Percentiles rank a stretch among this genome's conserved stretches.
Evolutionary conservation across 192 early-diverging fungal genomes (phyloP).

Genomic region (Coemansia sp.): DNA sequence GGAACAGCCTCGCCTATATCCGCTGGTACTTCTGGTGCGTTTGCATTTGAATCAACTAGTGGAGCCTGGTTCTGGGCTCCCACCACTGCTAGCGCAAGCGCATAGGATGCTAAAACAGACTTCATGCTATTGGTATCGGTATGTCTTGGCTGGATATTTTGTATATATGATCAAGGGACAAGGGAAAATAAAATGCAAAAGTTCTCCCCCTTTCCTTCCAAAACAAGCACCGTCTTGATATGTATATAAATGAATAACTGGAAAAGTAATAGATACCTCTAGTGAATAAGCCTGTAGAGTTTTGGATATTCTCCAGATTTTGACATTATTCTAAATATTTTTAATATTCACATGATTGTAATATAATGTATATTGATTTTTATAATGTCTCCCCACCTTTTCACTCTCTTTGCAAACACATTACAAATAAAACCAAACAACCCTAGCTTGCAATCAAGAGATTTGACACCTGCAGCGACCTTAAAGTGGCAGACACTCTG

Average conservation of each 20-base stretch:
- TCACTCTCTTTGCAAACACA: too few species aligned
- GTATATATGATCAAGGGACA: not conserved
- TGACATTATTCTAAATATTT: not conserved
- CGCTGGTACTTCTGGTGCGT: conserved; percentile 24
- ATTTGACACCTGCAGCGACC: conserved; percentile 13
- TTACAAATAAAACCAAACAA: too few species aligned
- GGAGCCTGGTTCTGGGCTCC: conserved; percentile 9
- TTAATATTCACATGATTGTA: not conserved
- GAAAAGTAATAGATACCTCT: too few species aligned
- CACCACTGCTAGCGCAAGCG: not conserved
- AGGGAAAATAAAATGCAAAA: not conserved
- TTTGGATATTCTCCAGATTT: not conserved
- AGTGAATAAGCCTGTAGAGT: too few species aligned
- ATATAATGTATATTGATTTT: conserved; percentile 1
- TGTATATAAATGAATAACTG: not conserved
- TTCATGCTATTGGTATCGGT: not conserved
- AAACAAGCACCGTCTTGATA: not conserved
- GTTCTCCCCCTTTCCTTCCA: not conserved
- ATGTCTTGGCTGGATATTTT: not conserved
- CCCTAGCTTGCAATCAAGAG: not conserved
- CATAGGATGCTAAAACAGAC: not conserved
- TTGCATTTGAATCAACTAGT: conserved; percentile 17
- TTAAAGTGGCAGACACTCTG: conserved; percentile 26
- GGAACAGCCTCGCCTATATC: conserved; percentile 15
- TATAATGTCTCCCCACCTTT: not conserved